Evolutionary conservation across 2,329 filamentous ascomycete species (phyloP).

Genomic region (Periglandula ipomoeae): DNA sequence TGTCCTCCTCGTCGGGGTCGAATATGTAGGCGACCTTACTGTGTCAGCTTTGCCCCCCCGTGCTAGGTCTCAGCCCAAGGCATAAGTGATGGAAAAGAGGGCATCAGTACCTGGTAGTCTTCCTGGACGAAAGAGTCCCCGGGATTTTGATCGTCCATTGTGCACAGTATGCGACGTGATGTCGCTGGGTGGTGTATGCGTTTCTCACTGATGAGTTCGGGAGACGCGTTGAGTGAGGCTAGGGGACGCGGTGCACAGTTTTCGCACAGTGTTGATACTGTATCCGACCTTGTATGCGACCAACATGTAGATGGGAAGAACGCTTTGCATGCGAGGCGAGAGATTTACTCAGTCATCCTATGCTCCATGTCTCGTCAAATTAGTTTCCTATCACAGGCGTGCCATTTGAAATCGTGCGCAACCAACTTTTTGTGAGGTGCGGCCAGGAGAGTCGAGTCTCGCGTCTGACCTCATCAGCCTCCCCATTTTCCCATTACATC

Average conservation of each 20-base stretch:
- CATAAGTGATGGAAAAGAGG: no score
- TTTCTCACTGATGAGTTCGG: background rate
- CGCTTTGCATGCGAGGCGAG: no score
- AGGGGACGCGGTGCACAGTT: background rate
- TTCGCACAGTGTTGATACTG: background rate
- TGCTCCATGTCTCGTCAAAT: no score
- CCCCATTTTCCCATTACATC: no score
- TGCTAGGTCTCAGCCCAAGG: no score
- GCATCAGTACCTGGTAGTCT: slow-evolving; percentile 32
- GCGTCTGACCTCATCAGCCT: no score
- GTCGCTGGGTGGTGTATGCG: background rate
- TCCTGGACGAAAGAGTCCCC: slow-evolving; percentile 25
- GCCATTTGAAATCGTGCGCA: no score
- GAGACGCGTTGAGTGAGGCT: slow-evolving; percentile 4
- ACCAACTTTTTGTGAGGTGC: no score
- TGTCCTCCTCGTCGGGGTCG: slow-evolving; percentile 35
- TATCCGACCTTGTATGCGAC: background rate
- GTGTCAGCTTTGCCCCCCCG: background rate
- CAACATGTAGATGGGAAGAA: no score
- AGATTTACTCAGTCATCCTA: no score
- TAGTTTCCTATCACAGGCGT: no score
- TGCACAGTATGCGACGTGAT: background rate
- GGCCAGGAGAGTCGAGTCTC: no score
- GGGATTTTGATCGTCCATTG: slow-evolving; percentile 16
- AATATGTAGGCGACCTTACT: slow-evolving; percentile 11